Evolutionary conservation across 108 stramenopile genomes (phyloP).

Genomic region (Nitzschia inconspicua): DNA sequence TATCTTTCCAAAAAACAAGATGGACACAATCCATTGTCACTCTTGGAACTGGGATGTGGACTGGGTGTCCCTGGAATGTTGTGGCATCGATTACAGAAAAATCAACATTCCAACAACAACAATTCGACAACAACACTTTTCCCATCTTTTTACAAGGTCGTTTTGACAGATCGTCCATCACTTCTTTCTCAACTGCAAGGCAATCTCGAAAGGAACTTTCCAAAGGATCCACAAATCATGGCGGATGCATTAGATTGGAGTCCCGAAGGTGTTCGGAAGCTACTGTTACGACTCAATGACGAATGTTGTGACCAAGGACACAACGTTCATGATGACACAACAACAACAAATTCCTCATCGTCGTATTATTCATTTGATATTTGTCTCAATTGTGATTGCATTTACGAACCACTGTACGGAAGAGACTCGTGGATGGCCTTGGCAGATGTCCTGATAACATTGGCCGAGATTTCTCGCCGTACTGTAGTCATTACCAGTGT

Average conservation of each 20-base stretch:
- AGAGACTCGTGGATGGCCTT: constrained; percentile 61
- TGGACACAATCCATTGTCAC: not conserved
- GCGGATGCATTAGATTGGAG: constrained; percentile 43
- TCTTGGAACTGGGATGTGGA: constrained; percentile 83
- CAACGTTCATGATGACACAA: constrained; percentile 3
- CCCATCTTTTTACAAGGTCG: constrained; percentile 13
- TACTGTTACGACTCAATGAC: constrained; percentile 2
- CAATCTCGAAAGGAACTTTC: constrained; percentile 54
- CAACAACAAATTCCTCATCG: not conserved
- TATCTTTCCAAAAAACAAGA: constrained; percentile 6
- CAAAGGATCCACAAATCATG: constrained; percentile 11
- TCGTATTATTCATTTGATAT: constrained; percentile 49
- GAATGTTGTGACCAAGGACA: not conserved
- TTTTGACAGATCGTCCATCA: constrained; percentile 66
- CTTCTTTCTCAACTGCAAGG: constrained; percentile 59
- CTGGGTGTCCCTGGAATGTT: constrained; percentile 85
- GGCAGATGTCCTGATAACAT: constrained; percentile 59
- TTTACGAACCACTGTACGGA: constrained; percentile 85
- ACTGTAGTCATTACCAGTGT: constrained; percentile 63
- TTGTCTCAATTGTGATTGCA: constrained; percentile 82
- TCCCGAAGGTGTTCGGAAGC: constrained; percentile 22
- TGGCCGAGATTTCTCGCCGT: constrained; percentile 44
- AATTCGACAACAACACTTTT: not conserved
- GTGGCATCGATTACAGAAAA: constrained; percentile 30
- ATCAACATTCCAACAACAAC: not conserved